Evolutionary conservation across 805 yeast genomes (phyloP).

Genomic region (Ogataea ramenticola): DNA sequence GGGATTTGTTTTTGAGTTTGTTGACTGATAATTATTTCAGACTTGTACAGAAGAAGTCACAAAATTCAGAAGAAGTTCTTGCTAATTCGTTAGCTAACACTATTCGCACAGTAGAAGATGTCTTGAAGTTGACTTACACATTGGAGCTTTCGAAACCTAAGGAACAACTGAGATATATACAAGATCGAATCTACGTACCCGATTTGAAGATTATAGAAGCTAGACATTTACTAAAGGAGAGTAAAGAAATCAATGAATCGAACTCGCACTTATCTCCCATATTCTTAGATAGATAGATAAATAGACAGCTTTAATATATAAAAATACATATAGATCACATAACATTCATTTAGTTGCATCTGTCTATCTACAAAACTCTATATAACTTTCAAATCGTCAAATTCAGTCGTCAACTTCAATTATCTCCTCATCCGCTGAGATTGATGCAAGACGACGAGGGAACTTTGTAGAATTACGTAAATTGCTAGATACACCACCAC

Average conservation of each 20-base stretch:
- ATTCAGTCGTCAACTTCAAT: not conserved
- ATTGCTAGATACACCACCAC: not conserved
- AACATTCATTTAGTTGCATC: no score
- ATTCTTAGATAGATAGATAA: not conserved
- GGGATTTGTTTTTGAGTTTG: conserved; percentile 64
- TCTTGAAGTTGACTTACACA: conserved; percentile 33
- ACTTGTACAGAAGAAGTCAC: conserved; percentile 3
- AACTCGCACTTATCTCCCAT: no score
- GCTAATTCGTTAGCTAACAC: conserved; percentile 31
- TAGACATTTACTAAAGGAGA: conserved; percentile 13
- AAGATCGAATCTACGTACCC: conserved; percentile 26
- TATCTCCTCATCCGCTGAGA: not conserved
- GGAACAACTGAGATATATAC: conserved; percentile 3
- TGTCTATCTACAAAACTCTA: no score
- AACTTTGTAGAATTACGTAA: not conserved
- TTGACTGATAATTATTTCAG: conserved; percentile 32
- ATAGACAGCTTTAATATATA: no score
- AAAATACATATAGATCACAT: no score
- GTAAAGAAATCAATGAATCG: not conserved
- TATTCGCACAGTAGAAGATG: conserved; percentile 32
- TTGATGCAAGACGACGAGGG: no score
- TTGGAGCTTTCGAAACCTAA: conserved; percentile 6
- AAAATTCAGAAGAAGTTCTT: conserved; percentile 14
- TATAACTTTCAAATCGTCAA: no score
- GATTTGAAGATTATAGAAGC: conserved; percentile 39